Percentiles rank a stretch among this genome's conserved stretches.
These are phyloP conservation scores for Fraxinus americana DNA, from an alignment of 257 asterid genomes.

Conservation along the genomic window DNA sequence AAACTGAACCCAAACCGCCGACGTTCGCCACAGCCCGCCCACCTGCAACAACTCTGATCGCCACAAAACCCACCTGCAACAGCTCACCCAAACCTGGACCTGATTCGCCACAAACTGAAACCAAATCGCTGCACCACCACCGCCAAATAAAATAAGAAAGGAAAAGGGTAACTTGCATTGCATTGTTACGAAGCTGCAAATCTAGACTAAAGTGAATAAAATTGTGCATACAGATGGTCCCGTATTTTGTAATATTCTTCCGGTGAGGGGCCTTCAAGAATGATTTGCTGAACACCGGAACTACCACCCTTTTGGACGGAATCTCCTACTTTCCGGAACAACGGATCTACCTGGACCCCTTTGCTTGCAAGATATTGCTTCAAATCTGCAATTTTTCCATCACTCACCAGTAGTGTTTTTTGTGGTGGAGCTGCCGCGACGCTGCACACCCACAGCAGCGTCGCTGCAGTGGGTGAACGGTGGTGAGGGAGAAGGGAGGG, in stretches of 20 bases:
- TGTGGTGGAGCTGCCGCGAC: slow-evolving; percentile 82
- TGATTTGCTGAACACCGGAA: slow-evolving; percentile 71
- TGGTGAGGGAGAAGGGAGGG: too few species aligned
- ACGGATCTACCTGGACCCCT: slow-evolving; percentile 96
- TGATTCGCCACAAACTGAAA: too few species aligned
- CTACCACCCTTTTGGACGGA: slow-evolving; percentile 87
- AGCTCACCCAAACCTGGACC: too few species aligned
- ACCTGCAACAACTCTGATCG: too few species aligned
- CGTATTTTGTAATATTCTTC: slow-evolving; percentile 88
- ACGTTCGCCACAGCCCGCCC: too few species aligned
- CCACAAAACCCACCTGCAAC: too few species aligned
- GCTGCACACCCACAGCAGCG: too few species aligned
- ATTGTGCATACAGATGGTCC: slow-evolving; percentile 81
- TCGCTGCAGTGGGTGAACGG: too few species aligned
- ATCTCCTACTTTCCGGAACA: slow-evolving; percentile 94
- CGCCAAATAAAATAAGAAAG: background rate
- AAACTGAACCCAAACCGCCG: too few species aligned
- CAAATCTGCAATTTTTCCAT: slow-evolving; percentile 94
- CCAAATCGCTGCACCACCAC: too few species aligned
- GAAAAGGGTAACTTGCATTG: background rate
- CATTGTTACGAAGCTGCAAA: background rate
- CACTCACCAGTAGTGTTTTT: slow-evolving; percentile 92
- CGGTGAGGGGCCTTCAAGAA: slow-evolving; percentile 94
- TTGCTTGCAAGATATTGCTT: slow-evolving; percentile 93
- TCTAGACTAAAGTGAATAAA: slow-evolving; percentile 62